A percentile compares a stretch with the other conserved stretches of the same genome.
Conservation (phyloP, 2,329 filamentous ascomycete species). For the Gnomoniopsis smithogilvyi region DNA sequence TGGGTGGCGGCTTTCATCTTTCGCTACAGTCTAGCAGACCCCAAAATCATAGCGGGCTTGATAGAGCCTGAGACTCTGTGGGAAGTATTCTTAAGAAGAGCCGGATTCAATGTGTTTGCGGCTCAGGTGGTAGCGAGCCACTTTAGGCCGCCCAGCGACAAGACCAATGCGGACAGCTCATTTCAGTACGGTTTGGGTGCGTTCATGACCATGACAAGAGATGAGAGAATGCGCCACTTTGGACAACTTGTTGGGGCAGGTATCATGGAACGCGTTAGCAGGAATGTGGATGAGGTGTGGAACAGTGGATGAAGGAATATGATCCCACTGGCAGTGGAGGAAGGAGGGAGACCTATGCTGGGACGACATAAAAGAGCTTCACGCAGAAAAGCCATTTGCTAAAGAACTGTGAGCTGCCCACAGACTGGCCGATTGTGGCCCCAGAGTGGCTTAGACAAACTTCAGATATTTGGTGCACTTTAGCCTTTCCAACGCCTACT, state of each 20-base stretch:
- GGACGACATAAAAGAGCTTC: too few relatives aligned
- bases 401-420: too few relatives aligned
- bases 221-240: constrained; percentile 49
- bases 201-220: constrained; percentile 55
- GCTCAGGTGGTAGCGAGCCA: constrained; percentile 60
- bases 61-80: constrained; percentile 60
- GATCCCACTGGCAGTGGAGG: too few relatives aligned
- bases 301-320: constrained; percentile 23
- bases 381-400: too few relatives aligned
- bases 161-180: constrained; percentile 4
- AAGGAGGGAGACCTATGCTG: too few relatives aligned
- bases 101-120: constrained; percentile 69
- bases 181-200: constrained; percentile 42
- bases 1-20: constrained; percentile 55
- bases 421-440: too few relatives aligned
- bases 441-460: too few relatives aligned
- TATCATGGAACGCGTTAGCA: constrained; percentile 50
- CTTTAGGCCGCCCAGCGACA: constrained; percentile 34
- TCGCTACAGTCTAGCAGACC: constrained; percentile 34
- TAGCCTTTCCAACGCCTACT: too few relatives aligned
- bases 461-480: too few relatives aligned
- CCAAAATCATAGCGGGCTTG: constrained; percentile 28
- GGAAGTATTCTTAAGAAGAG: constrained; percentile 64
- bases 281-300: constrained; percentile 50
- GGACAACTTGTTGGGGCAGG: constrained; percentile 49